phyloP scores from a whole-genome alignment of 2,329 filamentous ascomycete genomes.

The Ophiocordyceps camponoti-floridani region DNA sequence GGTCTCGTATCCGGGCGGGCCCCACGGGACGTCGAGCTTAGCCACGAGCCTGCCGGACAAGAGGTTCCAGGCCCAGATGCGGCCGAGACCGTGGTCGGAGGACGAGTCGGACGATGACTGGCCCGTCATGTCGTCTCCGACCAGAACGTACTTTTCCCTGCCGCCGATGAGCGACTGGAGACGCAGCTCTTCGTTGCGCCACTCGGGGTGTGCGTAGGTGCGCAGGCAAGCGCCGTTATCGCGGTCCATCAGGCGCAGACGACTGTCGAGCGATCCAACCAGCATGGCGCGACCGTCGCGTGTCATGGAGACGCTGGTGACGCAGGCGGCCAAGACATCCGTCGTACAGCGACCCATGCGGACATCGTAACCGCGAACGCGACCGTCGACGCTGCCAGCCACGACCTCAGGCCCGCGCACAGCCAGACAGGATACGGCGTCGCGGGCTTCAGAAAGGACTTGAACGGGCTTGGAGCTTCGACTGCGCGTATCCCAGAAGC shows the following conservation, averaged over 20 bases:
- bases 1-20: slow-evolving; percentile 26
- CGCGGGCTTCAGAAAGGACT: slow-evolving; percentile 53
- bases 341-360: slow-evolving; percentile 52
- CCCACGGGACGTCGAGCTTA: slow-evolving; percentile 41
- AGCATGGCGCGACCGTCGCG: slow-evolving; percentile 58
- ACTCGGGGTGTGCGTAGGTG: slow-evolving; percentile 41
- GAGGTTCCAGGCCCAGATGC: slow-evolving; percentile 69
- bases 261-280: slow-evolving; percentile 58
- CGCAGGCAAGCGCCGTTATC: slow-evolving; percentile 55
- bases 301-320: slow-evolving; percentile 60
- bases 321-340: slow-evolving; percentile 50
- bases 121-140: slow-evolving; percentile 51
- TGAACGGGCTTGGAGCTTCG: slow-evolving; percentile 46
- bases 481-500: slow-evolving; percentile 53
- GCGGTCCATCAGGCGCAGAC: slow-evolving; percentile 66
- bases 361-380: slow-evolving; percentile 67
- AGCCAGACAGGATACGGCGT: slow-evolving; percentile 39
- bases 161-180: slow-evolving; percentile 59
- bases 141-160: slow-evolving; percentile 60
- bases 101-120: slow-evolving; percentile 2
- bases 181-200: slow-evolving; percentile 52
- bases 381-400: slow-evolving; percentile 68
- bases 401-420: slow-evolving; percentile 41
- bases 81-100: slow-evolving; percentile 28
- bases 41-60: slow-evolving; percentile 52